Base-by-base conservation (phyloP, 352 stramenopile genomes). In the Elongisporangium senticosum region DNA sequence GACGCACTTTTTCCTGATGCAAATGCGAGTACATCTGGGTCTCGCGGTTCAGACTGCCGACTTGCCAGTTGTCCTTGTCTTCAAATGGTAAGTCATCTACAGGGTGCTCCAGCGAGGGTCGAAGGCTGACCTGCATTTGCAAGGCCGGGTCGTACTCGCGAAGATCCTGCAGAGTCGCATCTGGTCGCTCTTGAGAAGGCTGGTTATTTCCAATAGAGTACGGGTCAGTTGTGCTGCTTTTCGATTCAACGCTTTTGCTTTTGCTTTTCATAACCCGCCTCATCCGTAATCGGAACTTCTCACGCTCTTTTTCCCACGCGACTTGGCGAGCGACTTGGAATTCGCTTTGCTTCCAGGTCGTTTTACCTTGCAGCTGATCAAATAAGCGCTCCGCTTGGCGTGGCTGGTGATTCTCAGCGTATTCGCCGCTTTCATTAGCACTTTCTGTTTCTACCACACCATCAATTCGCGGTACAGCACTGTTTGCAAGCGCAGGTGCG, bases 51-150 rank as follows among this genome's bases (percentile, higher is more conserved):
- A 90, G 55, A 59, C 81, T 89, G 0, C 83, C 79, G 15, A 93
- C 74, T 4, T 64, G 73, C 83, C 83, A 93, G 55, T 93, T 91
- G 61, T 89, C 81, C 54, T 91, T 93, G 67, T 91, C 82, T 3
- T 73, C 68, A 19, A 86, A 93, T 2, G 78, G 74, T 17, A 90
- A 51, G 0, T 79, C 63, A 17, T 87, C 67, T 3, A 68, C 62
- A 0, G 65, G 63, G n/a, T 75, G 71, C 47, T 80, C 71, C 2
- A 88, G 53, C 0, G 58, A 68, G 8, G 80, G 74, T 17, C 86
- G 53, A 5, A 87, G 48, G 2, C 58, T 67, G 0, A 55, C 47
- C 15, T 69, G 51, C 14, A 56, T 22, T 24, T 70, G 56, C 10
- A 66, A 17, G 0, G 49, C 20, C 20, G 39, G 49, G 3, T 63